Conservation (phyloP, 345 rosid genomes). For the Gossypium sturtianum region DNA sequence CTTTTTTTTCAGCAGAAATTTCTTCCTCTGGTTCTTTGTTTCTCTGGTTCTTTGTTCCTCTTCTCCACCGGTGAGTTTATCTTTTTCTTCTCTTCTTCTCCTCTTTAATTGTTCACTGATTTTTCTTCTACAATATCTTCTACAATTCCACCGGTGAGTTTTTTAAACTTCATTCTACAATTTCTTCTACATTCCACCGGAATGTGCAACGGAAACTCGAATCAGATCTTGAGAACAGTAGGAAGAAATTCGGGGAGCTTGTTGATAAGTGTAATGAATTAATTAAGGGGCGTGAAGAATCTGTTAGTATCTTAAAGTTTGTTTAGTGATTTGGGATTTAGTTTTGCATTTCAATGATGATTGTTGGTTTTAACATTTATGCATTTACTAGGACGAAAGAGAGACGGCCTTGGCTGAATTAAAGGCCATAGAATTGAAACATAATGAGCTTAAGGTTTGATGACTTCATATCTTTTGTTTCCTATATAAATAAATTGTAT, state of each 20-base stretch:
- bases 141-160: too few relatives aligned
- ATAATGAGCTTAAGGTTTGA: conserved; percentile 66
- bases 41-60: too few relatives aligned
- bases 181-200: too few relatives aligned
- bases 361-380: background rate
- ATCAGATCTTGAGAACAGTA: conserved; percentile 66
- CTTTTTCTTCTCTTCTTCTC: too few relatives aligned
- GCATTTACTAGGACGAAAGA: conserved; percentile 53
- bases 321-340: background rate
- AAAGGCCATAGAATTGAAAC: conserved; percentile 48
- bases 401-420: conserved; percentile 63
- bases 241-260: conserved; percentile 59
- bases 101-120: too few relatives aligned
- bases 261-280: conserved; percentile 55
- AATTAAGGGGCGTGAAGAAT: conserved; percentile 82
- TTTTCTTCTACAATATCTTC: too few relatives aligned
- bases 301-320: conserved; percentile 39
- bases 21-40: too few relatives aligned
- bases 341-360: background rate
- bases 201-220: conserved; percentile 63
- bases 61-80: too few relatives aligned
- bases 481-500: background rate
- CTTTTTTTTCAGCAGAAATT: too few relatives aligned
- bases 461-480: conserved; percentile 10
- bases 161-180: too few relatives aligned